phyloP scores from a whole-genome alignment of 306 rosid genomes.

The Medicago ruthenica region DNA sequence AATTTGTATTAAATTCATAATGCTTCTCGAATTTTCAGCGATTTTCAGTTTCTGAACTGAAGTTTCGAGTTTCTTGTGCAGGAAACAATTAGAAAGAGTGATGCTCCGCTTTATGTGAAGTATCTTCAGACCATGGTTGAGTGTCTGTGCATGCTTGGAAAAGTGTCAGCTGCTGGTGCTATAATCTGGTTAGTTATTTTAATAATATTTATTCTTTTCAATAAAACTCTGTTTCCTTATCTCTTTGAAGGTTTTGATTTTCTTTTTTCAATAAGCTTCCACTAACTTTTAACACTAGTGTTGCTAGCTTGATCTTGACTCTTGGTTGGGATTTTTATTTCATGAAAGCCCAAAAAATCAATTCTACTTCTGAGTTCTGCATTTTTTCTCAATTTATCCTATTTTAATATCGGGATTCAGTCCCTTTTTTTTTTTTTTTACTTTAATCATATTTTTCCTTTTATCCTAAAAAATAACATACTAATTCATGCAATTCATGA shows the following conservation, averaged over 20 bases:
- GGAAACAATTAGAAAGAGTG: constrained; percentile 93
- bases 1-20: constrained; percentile 18
- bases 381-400: constrained; percentile 17
- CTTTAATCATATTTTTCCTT: not conserved
- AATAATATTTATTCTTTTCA: constrained; percentile 34
- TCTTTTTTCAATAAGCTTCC: constrained; percentile 1
- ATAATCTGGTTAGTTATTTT: constrained; percentile 82
- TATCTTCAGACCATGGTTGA: constrained; percentile 97
- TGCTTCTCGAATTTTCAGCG: constrained; percentile 39
- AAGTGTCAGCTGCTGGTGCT: constrained; percentile 99
- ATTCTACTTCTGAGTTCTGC: not conserved
- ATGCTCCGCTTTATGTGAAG: constrained; percentile 86
- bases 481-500: too few species aligned
- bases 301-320: constrained; percentile 25
- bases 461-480: not conserved
- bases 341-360: constrained; percentile 11
- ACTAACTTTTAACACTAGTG: not conserved
- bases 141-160: constrained; percentile 96
- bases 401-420: not conserved
- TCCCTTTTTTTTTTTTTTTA: too few species aligned
- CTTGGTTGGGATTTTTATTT: not conserved
- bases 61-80: constrained; percentile 49
- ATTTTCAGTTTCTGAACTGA: constrained; percentile 45
- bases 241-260: constrained; percentile 26
- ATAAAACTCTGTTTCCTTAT: constrained; percentile 25